These are phyloP conservation scores for Pleurotus ostreatus DNA, from an alignment of 768 basidiomycete genomes.

Conservation along the genomic window DNA sequence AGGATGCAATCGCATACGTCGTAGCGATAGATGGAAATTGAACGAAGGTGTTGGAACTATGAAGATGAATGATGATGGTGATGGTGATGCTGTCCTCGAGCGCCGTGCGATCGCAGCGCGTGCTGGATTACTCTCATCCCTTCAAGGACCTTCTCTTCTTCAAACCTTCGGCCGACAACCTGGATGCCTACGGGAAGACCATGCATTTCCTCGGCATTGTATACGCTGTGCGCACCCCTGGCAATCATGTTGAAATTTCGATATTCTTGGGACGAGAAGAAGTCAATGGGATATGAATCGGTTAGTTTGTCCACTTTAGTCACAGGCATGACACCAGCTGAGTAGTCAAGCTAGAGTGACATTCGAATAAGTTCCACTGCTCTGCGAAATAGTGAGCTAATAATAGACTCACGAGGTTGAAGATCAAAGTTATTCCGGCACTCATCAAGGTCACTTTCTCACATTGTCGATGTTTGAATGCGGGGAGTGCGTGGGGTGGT, in stretches of 20 bases:
- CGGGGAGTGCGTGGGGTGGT: constrained; percentile 53
- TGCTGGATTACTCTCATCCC: constrained; percentile 57
- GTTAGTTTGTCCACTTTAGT: constrained; percentile 40
- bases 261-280: constrained; percentile 27
- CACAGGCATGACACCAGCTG: constrained; percentile 58
- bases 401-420: constrained; percentile 51
- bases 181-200: constrained; percentile 69
- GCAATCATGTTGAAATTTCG: constrained; percentile 28
- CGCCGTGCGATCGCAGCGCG: constrained; percentile 24
- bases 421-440: constrained; percentile 62
- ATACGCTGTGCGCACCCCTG: constrained; percentile 41
- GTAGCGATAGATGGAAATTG: neutral
- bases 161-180: constrained; percentile 54
- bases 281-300: constrained; percentile 30
- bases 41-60: neutral
- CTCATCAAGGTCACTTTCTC: constrained; percentile 52
- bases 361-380: neutral
- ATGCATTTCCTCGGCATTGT: constrained; percentile 59
- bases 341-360: constrained; percentile 42
- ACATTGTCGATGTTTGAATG: constrained; percentile 48
- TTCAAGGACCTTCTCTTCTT: constrained; percentile 72
- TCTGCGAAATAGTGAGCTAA: neutral
- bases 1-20: too few species aligned
- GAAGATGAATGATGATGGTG: neutral
- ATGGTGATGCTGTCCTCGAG: neutral